These are phyloP conservation scores for Ophiostoma ips DNA, from an alignment of 2,329 filamentous ascomycete species.

Conservation along the genomic window DNA sequence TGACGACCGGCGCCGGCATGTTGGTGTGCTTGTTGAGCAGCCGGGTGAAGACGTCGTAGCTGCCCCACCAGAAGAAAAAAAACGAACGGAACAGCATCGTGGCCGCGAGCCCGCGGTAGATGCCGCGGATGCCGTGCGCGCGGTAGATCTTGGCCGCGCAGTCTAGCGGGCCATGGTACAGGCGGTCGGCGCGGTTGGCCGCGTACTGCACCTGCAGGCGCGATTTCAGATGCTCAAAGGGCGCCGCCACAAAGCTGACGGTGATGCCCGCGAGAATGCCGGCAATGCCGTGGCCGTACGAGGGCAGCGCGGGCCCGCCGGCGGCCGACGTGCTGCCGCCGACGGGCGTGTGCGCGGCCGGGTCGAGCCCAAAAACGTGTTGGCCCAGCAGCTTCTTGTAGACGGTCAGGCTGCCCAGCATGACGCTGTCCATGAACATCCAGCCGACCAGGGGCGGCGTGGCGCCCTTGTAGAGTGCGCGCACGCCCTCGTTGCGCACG, in stretches of 20 bases:
- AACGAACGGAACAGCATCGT: constrained; percentile 82
- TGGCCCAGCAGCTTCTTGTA: constrained; percentile 77
- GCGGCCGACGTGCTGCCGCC: constrained; percentile 16
- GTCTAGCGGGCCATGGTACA: constrained; percentile 81
- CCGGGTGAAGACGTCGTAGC: constrained; percentile 72
- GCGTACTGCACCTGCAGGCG: constrained; percentile 90
- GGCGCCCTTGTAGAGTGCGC: constrained; percentile 86
- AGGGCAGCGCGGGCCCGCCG: constrained; percentile 44
- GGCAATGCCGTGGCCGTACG: constrained; percentile 73
- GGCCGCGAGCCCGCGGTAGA: constrained; percentile 76
- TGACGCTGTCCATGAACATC: constrained; percentile 93
- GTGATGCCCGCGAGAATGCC: constrained; percentile 79
- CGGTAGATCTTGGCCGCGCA: constrained; percentile 56
- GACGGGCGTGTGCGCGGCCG: constrained; percentile 24
- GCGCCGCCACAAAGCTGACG: constrained; percentile 83
- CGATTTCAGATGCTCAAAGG: constrained; percentile 90
- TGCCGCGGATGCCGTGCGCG: constrained; percentile 61
- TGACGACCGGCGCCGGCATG: constrained; percentile 65
- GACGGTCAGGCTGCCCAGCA: constrained; percentile 83
- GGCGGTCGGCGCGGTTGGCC: constrained; percentile 57
- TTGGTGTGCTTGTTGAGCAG: constrained; percentile 50
- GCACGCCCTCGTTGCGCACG: constrained; percentile 68
- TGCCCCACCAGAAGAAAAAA: constrained; percentile 99
- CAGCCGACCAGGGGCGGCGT: constrained; percentile 85
- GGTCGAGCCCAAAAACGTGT: constrained; percentile 46